Evolutionary conservation across 1,284 basidiomycete species (phyloP), one percentile per base, ranked within the genome.

Genomic region (Ceratobasidium sp.): DNA sequence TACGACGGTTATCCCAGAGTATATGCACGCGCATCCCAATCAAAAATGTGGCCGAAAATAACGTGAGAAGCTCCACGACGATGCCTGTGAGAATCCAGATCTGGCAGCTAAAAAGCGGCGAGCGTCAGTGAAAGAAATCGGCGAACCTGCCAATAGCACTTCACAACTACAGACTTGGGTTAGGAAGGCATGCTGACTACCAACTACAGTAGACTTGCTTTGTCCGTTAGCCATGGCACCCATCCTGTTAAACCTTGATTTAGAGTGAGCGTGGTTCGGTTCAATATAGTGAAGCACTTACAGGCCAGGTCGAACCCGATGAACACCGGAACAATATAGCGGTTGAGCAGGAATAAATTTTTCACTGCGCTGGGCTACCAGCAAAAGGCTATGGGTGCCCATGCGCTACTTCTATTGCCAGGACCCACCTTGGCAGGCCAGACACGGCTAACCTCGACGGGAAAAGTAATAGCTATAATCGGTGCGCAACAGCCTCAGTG

Each of bases 1-100:
- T 57, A 32, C 69, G 68, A 37, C 70, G 68, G 32, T 77, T 77
- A 34, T 73, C 76, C 61, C 62, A 69, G 9, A 77, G 69, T 46
- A 73, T 73, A 67, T 77, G 62, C 43, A 77, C 69, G 11, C 76
- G 57, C 62, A 69, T 73, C 34, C 69, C 67, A 19, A 77, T 77
- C 52, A 77, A 46, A 34, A 77, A 74, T 25, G 76, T 77, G 2
- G 76, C 71, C 15, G 76, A 37, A 29, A 77, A 68, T 17, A 77
- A 32, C 5, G 76, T 73, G 29, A 77, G 54, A 5, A 74, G 34
- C 64, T 77, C 76, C 52, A 77, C 44, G 32, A 44, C 17, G n/a
- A 77, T 61, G 25, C 64, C 70, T 19, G 52, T 34, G 29, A 77
- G 56, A 15, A 77, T 52, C 76, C 76, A 77, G 7, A 65, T n/a